phyloP scores from a whole-genome alignment of 2,329 filamentous ascomycete species.

The Byssothecium circinans region DNA sequence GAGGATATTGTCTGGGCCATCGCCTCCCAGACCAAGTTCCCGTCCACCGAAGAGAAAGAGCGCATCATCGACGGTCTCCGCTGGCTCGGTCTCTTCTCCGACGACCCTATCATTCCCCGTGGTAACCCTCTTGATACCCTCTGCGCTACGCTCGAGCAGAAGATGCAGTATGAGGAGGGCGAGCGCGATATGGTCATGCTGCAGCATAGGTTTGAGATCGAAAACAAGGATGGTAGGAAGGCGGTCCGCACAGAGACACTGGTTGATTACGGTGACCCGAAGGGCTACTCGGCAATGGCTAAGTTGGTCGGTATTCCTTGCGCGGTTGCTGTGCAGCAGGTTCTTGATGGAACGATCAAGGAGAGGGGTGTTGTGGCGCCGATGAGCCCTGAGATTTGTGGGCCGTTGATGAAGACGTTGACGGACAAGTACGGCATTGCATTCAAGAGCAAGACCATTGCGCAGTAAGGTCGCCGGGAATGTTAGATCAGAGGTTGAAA shows the following conservation, averaged over 20 bases:
- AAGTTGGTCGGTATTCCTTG: constrained; percentile 77
- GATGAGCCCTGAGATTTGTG: constrained; percentile 70
- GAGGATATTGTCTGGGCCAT: constrained; percentile 74
- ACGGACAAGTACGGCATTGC: constrained; percentile 76
- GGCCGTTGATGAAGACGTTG: constrained; percentile 74
- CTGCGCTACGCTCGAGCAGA: constrained; percentile 83
- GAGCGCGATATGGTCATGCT: constrained; percentile 83
- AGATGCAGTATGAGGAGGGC: constrained; percentile 82
- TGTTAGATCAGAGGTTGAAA: not conserved
- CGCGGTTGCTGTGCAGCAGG: constrained; percentile 73
- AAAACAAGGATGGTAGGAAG: constrained; percentile 75
- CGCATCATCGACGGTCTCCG: constrained; percentile 71
- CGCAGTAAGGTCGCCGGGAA: constrained; percentile 16
- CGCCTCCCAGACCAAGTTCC: constrained; percentile 73
- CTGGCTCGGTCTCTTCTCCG: constrained; percentile 72
- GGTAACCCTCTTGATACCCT: constrained; percentile 88
- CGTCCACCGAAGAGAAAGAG: constrained; percentile 66
- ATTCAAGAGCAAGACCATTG: constrained; percentile 67
- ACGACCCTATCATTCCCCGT: constrained; percentile 68
- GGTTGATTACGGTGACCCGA: constrained; percentile 76
- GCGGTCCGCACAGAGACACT: constrained; percentile 82
- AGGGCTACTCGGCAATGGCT: constrained; percentile 82
- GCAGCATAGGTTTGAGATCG: constrained; percentile 82
- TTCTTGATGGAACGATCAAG: constrained; percentile 72
- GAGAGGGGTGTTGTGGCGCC: constrained; percentile 77